These are phyloP conservation scores for Xylariaceae sp. DNA, from an alignment of 2,329 filamentous ascomycete species.

Conservation along the genomic window DNA sequence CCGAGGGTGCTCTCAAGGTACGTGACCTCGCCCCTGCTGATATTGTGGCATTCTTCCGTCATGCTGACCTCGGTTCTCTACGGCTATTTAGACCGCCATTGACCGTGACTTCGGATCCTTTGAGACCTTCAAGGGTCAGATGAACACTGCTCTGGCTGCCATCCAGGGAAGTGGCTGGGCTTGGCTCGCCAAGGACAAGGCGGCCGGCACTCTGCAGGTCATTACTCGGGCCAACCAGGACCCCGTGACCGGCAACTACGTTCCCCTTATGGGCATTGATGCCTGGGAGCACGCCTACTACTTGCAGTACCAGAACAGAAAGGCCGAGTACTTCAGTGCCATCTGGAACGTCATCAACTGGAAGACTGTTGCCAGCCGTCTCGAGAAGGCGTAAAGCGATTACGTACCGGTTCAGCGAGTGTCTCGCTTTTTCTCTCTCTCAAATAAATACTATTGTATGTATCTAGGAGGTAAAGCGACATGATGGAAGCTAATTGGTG, in stretches of 20 bases:
- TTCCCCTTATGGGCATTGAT: conserved; percentile 56
- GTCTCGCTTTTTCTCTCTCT: neutral
- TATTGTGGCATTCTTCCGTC: neutral
- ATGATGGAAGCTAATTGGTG: neutral
- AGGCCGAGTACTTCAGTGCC: conserved; percentile 74
- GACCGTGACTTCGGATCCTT: conserved; percentile 52
- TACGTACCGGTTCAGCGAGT: too few species aligned
- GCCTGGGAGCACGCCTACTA: conserved; percentile 62
- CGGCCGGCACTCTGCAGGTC: conserved; percentile 49
- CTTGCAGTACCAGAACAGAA: conserved; percentile 69
- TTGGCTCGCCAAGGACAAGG: conserved; percentile 55
- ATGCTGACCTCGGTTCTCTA: neutral
- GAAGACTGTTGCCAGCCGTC: conserved; percentile 30
- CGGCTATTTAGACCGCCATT: conserved; percentile 43
- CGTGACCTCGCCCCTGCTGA: neutral
- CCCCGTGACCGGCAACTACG: conserved; percentile 43
- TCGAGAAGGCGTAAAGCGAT: conserved; percentile 26
- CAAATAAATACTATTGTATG: neutral
- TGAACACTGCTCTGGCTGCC: conserved; percentile 49
- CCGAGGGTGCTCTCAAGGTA: conserved; percentile 41
- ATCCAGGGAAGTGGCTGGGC: conserved; percentile 65
- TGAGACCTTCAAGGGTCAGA: conserved; percentile 46
- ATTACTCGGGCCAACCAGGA: conserved; percentile 62
- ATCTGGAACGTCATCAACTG: conserved; percentile 82
- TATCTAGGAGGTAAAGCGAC: neutral